Percentiles rank a stretch among this genome's conserved stretches.
Evolutionary conservation across 2,329 filamentous ascomycete genomes (phyloP).

Genomic region (Cladobotryum protrusum): DNA sequence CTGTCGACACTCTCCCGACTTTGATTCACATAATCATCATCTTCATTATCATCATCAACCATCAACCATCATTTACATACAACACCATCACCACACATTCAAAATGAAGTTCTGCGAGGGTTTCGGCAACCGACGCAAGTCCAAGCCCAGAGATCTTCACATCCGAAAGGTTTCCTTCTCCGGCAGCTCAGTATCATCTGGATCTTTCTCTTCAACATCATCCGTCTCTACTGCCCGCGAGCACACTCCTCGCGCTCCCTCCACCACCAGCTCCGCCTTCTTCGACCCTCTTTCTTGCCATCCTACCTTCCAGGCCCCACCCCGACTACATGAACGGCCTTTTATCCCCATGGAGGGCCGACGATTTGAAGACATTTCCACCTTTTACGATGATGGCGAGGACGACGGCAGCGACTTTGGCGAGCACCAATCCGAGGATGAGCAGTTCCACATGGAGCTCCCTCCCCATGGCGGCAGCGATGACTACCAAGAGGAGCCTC

Average conservation of each 20-base stretch:
- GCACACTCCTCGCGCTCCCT: conserved; percentile 16
- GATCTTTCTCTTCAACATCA: conserved; percentile 27
- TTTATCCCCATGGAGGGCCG: conserved; percentile 20
- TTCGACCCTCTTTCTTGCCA: conserved; percentile 30
- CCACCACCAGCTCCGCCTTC: conserved; percentile 20
- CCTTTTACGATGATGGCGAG: conserved; percentile 25
- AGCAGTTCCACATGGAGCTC: conserved; percentile 22
- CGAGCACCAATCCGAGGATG: conserved; percentile 12
- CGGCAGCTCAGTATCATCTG: conserved; percentile 32
- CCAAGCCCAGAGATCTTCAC: conserved; percentile 31
- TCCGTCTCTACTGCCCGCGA: conserved; percentile 23
- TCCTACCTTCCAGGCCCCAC: conserved; percentile 31
- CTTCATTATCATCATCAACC: neutral
- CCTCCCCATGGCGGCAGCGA: conserved; percentile 24
- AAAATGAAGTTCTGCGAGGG: conserved; percentile 23
- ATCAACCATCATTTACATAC: conserved; percentile 4
- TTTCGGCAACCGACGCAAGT: conserved; percentile 32
- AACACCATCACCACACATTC: conserved; percentile 5
- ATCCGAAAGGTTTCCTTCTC: conserved; percentile 38
- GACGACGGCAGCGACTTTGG: conserved; percentile 20
- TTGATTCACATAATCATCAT: neutral
- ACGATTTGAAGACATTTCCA: conserved; percentile 18
- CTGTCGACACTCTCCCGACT: too few species aligned
- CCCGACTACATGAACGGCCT: conserved; percentile 30
- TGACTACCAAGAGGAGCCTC: conserved; percentile 19